Evolutionary conservation across 129 eudicot species (phyloP), one percentile per base, ranked within the genome.

Genomic region (Gnaphalium uliginosum): DNA sequence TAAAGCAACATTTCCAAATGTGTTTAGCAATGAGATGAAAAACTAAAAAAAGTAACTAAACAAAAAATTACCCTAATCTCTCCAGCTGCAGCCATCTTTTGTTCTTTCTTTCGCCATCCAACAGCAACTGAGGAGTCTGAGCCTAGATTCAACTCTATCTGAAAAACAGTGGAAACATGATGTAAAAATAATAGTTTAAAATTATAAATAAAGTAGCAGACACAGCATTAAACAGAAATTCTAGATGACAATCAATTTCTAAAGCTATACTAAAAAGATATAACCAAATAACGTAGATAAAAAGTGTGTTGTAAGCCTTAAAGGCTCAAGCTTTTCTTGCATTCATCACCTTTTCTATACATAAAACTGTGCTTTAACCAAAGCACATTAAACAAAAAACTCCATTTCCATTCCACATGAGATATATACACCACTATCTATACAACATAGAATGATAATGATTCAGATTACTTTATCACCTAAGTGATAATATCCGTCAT

Each of bases 91-190:
- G 96, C 81, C 93, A 75, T 86, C 35, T 83, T 91, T 85, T 84
- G 79, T 48, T 89, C 93, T 84, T 91, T 91, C 79, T 81, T 94
- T 81, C 87, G 86, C 99, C 99, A 94, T 68, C 99, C 99, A 84
- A 94, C 96, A 82, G 90, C 86, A 76, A 94, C 69, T 33, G 88
- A 87, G 14, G 97, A 85, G 66, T 94, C 99, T 43, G 87, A 32
- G 11, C 97, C 99, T 78, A 94, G 83, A 80, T 76, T 73, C 70
- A 94, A 87, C 71, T 89, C 93, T 70, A 94, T 94, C 99, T 94
- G 92, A 26, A 77, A 74, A 48, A 32, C 9, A 35, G 32, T 69
- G 51, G 35, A 25, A 64, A 67, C 43, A 37, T 8, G 7, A 29
- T 23, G 26, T 50, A 66, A 46, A 66, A 29, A 33, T 33, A 76